Base-by-base conservation (phyloP, 2,329 filamentous ascomycete genomes). In the Phaeosphaeriaceae sp. region DNA sequence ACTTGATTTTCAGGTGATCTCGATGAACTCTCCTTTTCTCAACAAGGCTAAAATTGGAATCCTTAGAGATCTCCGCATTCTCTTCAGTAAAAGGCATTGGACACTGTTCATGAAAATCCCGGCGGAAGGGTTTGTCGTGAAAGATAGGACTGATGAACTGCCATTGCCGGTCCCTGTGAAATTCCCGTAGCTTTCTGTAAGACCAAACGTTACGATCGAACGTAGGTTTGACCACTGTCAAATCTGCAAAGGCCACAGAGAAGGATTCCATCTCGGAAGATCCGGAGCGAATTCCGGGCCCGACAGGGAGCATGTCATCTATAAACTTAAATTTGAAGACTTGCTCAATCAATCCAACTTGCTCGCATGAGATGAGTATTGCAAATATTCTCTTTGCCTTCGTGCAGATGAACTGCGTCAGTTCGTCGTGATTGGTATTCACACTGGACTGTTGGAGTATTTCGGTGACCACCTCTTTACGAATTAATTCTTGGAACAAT, bases 81-180 rank as follows among this genome's bases (percentile, higher is more conserved):
- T 44, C 26, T 11, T 49, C 38, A 4, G 57, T n/a, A 18, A 50
- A 52, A 7, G 53, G 56, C 42, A 57, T 48, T 1, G 20, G 30
- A 11, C 4, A 29, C 12, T 30, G 17, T 16, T 53, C 32, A 20
- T 48, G 40, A 20, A 59, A 48, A 1, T 46, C 3, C 23, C 50
- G 50, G 23, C 34, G 8, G 21, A 56, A 54, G 13, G 42, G 16
- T 11, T 40, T 17, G n/a, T 48, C 28, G 2, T 16, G 2, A 23
- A 61, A 61, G 4, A 59, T 37, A 3, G 55, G 55, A 23, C 45
- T 48, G 13, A 52, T 36, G 29, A 61, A 61, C 2, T 12, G 21
- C 55, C 55, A 61, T 30, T 61, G 58, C 8, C 28, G 35, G 18
- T 42, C 30, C 30, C 12, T 5, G 30, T 33, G 13, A n/a, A n/a